Percentiles rank a stretch among this genome's conserved stretches.
These are phyloP conservation scores for Tetracladium maxilliforme DNA, from an alignment of 2,329 filamentous ascomycete genomes.

Conservation along the genomic window DNA sequence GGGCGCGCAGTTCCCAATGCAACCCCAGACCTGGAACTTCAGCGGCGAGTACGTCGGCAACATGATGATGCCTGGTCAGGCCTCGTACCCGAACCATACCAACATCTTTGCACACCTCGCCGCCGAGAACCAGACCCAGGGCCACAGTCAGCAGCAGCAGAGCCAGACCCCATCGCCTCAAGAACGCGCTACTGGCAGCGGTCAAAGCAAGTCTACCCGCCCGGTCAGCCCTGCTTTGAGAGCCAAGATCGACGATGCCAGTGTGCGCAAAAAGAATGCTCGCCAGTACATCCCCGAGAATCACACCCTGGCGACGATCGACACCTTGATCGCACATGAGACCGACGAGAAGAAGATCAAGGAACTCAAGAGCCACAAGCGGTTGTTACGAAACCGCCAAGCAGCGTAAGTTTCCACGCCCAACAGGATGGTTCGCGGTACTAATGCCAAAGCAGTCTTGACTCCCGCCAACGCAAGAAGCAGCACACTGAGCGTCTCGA, in stretches of 20 bases:
- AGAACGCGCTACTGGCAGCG: no score
- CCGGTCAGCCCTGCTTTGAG: no score
- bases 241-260: slow-evolving; percentile 40
- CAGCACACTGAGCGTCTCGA: slow-evolving; percentile 93
- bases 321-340: slow-evolving; percentile 76
- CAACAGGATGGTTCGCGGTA: slow-evolving; percentile 8
- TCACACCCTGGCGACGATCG: slow-evolving; percentile 87
- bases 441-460: slow-evolving; percentile 55
- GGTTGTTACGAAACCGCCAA: slow-evolving; percentile 85
- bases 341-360: slow-evolving; percentile 89
- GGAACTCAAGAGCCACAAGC: slow-evolving; percentile 96
- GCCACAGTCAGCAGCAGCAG: slow-evolving; percentile 29
- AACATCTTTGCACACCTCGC: slow-evolving; percentile 32
- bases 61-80: slow-evolving; percentile 27
- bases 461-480: slow-evolving; percentile 96
- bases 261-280: slow-evolving; percentile 97
- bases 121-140: slow-evolving; percentile 9
- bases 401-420: slow-evolving; percentile 59
- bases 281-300: slow-evolving; percentile 94
- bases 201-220: no score
- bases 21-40: no score
- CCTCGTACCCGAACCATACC: slow-evolving; percentile 37
- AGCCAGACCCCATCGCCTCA: slow-evolving; percentile 42
- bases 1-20: no score
- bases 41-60: no score